Percentiles rank a stretch among this genome's conserved stretches.
Conservation (phyloP, 805 yeast genomes). For the Cyberlindnera mycetangii region DNA sequence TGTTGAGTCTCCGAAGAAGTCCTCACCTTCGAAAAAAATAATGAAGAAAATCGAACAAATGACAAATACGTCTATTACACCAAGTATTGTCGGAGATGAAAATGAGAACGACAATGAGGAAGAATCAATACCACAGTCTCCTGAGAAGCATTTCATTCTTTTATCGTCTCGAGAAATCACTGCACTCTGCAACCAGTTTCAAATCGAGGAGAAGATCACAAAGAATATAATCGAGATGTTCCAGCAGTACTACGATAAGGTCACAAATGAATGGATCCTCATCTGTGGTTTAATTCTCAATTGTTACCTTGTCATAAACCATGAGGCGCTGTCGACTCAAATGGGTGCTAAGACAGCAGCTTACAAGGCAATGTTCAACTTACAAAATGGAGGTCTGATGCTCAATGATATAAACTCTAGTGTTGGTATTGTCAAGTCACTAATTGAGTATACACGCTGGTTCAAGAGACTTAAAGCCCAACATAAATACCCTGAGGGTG, state of each 20-base stretch:
- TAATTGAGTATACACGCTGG: constrained; percentile 62
- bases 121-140: constrained; percentile 4
- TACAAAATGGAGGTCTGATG: constrained; percentile 53
- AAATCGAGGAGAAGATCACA: constrained; percentile 54
- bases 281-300: constrained; percentile 65
- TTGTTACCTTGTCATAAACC: constrained; percentile 54
- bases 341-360: constrained; percentile 49
- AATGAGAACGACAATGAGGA: not conserved
- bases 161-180: constrained; percentile 42
- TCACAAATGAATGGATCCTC: constrained; percentile 64
- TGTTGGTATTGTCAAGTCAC: constrained; percentile 49
- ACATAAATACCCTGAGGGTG: constrained; percentile 30
- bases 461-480: constrained; percentile 48
- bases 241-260: constrained; percentile 46
- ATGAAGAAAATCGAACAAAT: constrained; percentile 1
- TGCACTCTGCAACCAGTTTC: constrained; percentile 58
- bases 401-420: constrained; percentile 49
- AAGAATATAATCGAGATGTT: constrained; percentile 49
- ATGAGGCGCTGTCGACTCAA: constrained; percentile 40
- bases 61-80: not conserved
- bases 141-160: constrained; percentile 31
- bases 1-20: not conserved
- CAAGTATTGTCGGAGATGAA: not conserved
- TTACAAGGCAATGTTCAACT: constrained; percentile 46
- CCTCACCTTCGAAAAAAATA: constrained; percentile 20